Evolutionary conservation across 2,329 filamentous ascomycete genomes (phyloP).

Genomic region (Metarhizium brunneum): DNA sequence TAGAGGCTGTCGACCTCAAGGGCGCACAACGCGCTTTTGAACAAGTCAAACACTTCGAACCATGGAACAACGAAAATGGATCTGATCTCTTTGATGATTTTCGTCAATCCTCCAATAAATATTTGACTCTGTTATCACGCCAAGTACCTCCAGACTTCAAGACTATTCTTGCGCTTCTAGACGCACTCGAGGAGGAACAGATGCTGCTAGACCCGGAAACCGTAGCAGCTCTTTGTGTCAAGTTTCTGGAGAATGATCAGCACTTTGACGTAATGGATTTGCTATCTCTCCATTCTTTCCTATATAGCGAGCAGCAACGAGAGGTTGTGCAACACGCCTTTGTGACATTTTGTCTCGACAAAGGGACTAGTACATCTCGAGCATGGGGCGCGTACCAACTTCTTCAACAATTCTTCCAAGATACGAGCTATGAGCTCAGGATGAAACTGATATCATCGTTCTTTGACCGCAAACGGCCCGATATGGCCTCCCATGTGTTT

Average conservation of each 20-base stretch:
- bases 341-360: slow-evolving; percentile 57
- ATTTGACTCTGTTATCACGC: slow-evolving; percentile 59
- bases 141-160: slow-evolving; percentile 55
- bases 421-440: slow-evolving; percentile 56
- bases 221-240: slow-evolving; percentile 60
- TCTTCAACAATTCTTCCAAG: slow-evolving; percentile 55
- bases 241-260: slow-evolving; percentile 69
- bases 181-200: slow-evolving; percentile 61
- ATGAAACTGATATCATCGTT: slow-evolving; percentile 72
- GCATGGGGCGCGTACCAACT: slow-evolving; percentile 59
- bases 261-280: slow-evolving; percentile 73
- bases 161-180: slow-evolving; percentile 62
- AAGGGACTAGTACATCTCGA: slow-evolving; percentile 49
- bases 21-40: slow-evolving; percentile 61
- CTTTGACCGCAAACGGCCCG: slow-evolving; percentile 65
- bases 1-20: slow-evolving; percentile 63
- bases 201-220: slow-evolving; percentile 65
- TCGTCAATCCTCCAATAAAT: slow-evolving; percentile 56
- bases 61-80: slow-evolving; percentile 30
- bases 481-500: slow-evolving; percentile 82
- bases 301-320: slow-evolving; percentile 63
- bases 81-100: slow-evolving; percentile 42
- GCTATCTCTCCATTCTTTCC: slow-evolving; percentile 63
- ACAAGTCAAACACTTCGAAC: slow-evolving; percentile 20
- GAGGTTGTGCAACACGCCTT: slow-evolving; percentile 56